Evolutionary conservation across 345 rosid species (phyloP).

Genomic region (Populus davidiana): DNA sequence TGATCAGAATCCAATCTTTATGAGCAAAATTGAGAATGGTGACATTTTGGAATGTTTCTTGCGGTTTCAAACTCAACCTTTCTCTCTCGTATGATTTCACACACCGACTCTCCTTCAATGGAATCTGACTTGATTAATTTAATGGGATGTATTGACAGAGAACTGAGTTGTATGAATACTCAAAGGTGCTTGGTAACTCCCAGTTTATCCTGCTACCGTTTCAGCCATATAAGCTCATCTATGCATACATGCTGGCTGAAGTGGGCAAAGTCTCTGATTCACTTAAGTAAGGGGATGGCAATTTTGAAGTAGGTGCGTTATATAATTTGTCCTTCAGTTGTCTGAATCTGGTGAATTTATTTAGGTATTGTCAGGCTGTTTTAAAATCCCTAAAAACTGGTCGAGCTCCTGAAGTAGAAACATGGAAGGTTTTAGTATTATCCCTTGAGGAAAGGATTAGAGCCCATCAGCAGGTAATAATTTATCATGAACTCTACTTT

Average conservation of each 20-base stretch:
- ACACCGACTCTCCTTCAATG: background rate
- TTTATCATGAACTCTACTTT: background rate
- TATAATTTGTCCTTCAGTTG: slow-evolving; percentile 18
- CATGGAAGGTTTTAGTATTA: slow-evolving; percentile 52
- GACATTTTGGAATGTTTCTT: background rate
- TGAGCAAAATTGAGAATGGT: background rate
- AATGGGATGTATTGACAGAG: slow-evolving; percentile 57
- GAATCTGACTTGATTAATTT: slow-evolving; percentile 21
- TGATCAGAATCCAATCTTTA: background rate
- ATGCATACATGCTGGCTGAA: slow-evolving; percentile 98
- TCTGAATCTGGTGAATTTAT: slow-evolving; percentile 26
- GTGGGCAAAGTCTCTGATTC: slow-evolving; percentile 92
- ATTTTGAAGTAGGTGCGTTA: slow-evolving; percentile 1
- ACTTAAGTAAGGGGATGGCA: slow-evolving; percentile 58
- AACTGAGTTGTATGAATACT: slow-evolving; percentile 93
- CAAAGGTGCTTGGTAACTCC: slow-evolving; percentile 93
- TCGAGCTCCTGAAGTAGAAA: slow-evolving; percentile 65
- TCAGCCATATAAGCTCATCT: slow-evolving; percentile 92
- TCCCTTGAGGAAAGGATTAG: slow-evolving; percentile 75
- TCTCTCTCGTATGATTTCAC: background rate
- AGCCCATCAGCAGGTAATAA: slow-evolving; percentile 66
- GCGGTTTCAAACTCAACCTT: background rate
- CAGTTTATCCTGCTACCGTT: slow-evolving; percentile 80
- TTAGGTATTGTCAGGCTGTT: slow-evolving; percentile 77
- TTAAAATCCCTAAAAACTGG: slow-evolving; percentile 64